Conservation (phyloP, 2,329 filamentous ascomycete species). For the Fusarium sp. region DNA sequence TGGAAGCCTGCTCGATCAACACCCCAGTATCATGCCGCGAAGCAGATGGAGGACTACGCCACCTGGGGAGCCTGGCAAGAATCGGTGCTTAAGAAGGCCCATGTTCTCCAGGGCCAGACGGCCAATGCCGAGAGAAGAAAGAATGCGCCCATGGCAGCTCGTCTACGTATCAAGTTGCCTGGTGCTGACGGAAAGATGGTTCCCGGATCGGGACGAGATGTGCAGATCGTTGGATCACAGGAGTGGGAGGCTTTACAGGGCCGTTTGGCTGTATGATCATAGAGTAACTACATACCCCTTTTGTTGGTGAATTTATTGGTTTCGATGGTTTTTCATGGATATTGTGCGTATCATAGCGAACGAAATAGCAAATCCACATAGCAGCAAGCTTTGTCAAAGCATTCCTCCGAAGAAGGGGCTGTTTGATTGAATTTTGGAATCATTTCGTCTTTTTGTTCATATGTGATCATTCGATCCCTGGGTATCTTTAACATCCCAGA, state of each 20-base stretch:
- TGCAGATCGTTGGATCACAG: slow-evolving; percentile 64
- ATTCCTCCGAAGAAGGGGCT: slow-evolving; percentile 1
- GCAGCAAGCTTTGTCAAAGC: slow-evolving; percentile 30
- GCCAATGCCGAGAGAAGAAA: slow-evolving; percentile 41
- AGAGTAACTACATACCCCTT: slow-evolving; percentile 42
- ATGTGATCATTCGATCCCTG: slow-evolving; percentile 32
- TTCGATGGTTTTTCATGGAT: slow-evolving; percentile 22
- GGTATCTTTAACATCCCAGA: slow-evolving; percentile 38
- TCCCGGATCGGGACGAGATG: slow-evolving; percentile 52
- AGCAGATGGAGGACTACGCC: slow-evolving; percentile 72
- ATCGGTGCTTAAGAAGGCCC: slow-evolving; percentile 65
- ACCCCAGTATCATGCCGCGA: slow-evolving; percentile 73
- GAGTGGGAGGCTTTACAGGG: slow-evolving; percentile 68
- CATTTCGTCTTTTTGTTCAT: slow-evolving; percentile 33
- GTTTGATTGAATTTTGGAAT: slow-evolving; percentile 24
- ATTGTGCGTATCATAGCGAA: slow-evolving; percentile 29
- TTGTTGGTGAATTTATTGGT: slow-evolving; percentile 25
- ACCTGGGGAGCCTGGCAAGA: slow-evolving; percentile 69
- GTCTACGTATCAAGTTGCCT: slow-evolving; percentile 62
- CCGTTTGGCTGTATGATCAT: slow-evolving; percentile 48
- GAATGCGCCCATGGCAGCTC: slow-evolving; percentile 55
- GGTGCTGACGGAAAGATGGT: slow-evolving; percentile 58
- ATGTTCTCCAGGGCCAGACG: slow-evolving; percentile 49
- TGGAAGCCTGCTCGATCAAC: slow-evolving; percentile 74
- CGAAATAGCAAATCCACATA: slow-evolving; percentile 25